phyloP scores from a whole-genome alignment of 257 asterid species.

The Scutellaria baicalensis region DNA sequence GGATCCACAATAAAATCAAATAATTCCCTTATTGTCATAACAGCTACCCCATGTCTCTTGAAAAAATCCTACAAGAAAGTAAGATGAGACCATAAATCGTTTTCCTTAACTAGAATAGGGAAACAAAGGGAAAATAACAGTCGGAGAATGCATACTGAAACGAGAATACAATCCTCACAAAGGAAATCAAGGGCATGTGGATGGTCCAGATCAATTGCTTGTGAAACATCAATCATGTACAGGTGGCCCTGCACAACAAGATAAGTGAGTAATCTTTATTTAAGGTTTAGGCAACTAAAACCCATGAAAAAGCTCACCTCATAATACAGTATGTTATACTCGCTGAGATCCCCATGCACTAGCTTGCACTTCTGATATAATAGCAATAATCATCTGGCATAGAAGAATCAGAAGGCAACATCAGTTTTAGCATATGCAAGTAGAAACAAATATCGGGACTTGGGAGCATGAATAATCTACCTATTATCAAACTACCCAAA shows the following conservation, averaged over 20 bases:
- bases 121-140: neutral
- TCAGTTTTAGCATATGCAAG: neutral
- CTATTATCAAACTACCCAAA: neutral
- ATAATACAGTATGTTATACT: constrained; percentile 78
- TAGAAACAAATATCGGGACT: neutral
- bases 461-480: neutral
- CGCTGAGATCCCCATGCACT: constrained; percentile 96
- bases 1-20: constrained; percentile 92
- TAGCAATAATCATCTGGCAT: constrained; percentile 61
- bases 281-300: neutral
- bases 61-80: constrained; percentile 70
- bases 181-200: constrained; percentile 93
- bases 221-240: constrained; percentile 90
- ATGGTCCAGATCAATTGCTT: constrained; percentile 96
- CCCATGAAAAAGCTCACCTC: constrained; percentile 43
- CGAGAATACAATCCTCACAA: constrained; percentile 78
- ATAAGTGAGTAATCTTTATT: constrained; percentile 1
- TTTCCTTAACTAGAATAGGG: neutral
- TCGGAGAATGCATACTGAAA: constrained; percentile 49
- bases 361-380: constrained; percentile 92
- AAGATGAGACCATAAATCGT: neutral
- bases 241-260: constrained; percentile 63
- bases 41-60: constrained; percentile 82
- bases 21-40: constrained; percentile 80
- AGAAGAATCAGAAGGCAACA: neutral